phyloP scores from a whole-genome alignment of 2,329 filamentous ascomycete genomes.

The Botryosphaeria dothidea region DNA sequence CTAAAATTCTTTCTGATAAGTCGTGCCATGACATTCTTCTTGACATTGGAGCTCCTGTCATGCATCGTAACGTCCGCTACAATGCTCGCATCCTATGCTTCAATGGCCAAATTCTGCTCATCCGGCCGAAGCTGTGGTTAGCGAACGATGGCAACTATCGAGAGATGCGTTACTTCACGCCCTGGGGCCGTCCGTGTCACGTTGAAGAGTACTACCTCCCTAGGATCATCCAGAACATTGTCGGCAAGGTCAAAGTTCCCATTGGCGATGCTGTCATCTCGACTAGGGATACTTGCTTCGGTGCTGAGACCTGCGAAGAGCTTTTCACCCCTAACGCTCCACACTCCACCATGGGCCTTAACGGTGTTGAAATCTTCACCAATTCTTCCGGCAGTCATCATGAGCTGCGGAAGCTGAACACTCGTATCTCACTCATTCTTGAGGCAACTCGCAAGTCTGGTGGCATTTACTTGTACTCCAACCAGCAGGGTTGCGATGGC shows the following conservation, averaged over 20 bases:
- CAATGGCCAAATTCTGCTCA: conserved; percentile 68
- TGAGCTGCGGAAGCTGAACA: conserved; percentile 66
- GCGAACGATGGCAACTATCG: conserved; percentile 67
- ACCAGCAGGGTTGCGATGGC: conserved; percentile 55
- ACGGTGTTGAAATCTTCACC: conserved; percentile 68
- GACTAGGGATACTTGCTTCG: conserved; percentile 63
- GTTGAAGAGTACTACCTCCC: conserved; percentile 68
- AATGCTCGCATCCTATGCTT: conserved; percentile 65
- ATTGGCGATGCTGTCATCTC: conserved; percentile 69
- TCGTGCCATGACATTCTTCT: conserved; percentile 66
- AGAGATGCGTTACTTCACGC: conserved; percentile 41
- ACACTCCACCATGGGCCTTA: conserved; percentile 62
- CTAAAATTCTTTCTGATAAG: conserved; percentile 60
- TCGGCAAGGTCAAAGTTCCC: conserved; percentile 57
- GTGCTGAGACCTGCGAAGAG: conserved; percentile 65
- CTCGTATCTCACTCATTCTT: conserved; percentile 63
- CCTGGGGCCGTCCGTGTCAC: conserved; percentile 51
- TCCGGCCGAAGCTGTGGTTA: conserved; percentile 71
- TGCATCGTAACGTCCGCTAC: conserved; percentile 63
- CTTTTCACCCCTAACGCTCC: conserved; percentile 44
- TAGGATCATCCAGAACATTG: conserved; percentile 58
- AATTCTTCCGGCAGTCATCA: conserved; percentile 72
- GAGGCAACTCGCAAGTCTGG: conserved; percentile 65
- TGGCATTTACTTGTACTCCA: conserved; percentile 65
- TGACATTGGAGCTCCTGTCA: conserved; percentile 54